phyloP scores from a whole-genome alignment of 441 rosid species.

The Aleurites moluccanus region DNA sequence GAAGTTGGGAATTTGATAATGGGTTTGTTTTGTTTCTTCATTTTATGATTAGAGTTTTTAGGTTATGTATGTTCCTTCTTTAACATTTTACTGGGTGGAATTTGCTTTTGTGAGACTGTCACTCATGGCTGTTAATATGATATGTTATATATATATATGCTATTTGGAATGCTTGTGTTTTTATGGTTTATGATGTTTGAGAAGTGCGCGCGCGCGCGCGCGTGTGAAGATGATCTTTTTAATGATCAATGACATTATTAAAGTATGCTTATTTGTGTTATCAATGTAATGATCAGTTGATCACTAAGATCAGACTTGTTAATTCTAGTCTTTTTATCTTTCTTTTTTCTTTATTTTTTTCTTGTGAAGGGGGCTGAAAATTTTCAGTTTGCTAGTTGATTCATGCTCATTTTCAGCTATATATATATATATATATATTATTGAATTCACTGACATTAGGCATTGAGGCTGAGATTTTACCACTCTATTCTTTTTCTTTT shows the following conservation, averaged over 20 bases:
- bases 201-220: not conserved
- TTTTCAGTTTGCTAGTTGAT: not conserved
- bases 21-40: constrained; percentile 13
- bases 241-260: not conserved
- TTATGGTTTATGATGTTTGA: not conserved
- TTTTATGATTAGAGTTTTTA: not conserved
- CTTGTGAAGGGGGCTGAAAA: not conserved
- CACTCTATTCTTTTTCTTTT: not conserved
- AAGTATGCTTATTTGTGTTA: not conserved
- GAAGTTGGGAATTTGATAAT: constrained; percentile 1
- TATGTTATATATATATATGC: too few species aligned
- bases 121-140: not conserved
- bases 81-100: not conserved
- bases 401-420: not conserved
- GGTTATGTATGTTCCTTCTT: not conserved
- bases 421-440: too few species aligned
- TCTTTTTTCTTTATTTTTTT: not conserved
- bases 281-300: not conserved
- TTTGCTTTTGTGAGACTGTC: not conserved
- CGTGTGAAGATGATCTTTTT: not conserved
- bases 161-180: too few species aligned
- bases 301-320: not conserved
- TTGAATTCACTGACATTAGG: not conserved
- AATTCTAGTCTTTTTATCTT: not conserved
- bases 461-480: not conserved